phyloP scores from a whole-genome alignment of 208 protist genomes.

The Cochliopodium minus region DNA sequence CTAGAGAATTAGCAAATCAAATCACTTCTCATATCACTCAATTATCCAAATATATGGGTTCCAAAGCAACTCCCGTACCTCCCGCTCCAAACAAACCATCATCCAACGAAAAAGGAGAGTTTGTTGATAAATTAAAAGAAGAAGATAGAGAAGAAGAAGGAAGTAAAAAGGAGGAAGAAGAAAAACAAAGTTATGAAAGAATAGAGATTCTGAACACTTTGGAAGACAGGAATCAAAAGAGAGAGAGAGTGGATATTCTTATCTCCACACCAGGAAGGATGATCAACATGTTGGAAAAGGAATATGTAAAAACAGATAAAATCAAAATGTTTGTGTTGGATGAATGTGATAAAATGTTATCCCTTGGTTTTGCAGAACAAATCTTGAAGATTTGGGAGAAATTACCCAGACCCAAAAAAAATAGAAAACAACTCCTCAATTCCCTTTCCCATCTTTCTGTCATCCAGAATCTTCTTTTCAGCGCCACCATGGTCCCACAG shows the following conservation, averaged over 20 bases:
- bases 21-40: conserved; percentile 82
- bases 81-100: conserved; percentile 50
- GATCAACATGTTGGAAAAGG: no score
- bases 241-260: no score
- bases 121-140: conserved; percentile 21
- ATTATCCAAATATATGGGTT: conserved; percentile 52
- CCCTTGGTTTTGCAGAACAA: conserved; percentile 88
- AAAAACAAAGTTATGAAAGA: no score
- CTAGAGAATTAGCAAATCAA: conserved; percentile 94
- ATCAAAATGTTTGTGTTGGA: conserved; percentile 88
- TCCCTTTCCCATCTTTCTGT: no score
- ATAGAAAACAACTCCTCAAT: neutral
- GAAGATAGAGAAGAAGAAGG: conserved; percentile 54
- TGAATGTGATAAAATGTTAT: conserved; percentile 94
- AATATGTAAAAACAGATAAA: no score
- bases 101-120: neutral
- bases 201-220: no score
- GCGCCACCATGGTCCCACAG: conserved; percentile 90
- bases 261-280: no score
- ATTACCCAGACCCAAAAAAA: neutral
- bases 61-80: conserved; percentile 62
- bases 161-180: no score
- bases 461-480: no score
- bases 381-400: conserved; percentile 60
- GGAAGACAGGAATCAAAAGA: no score